These are phyloP conservation scores for Kluyveromyces sp. DNA, from an alignment of 1,139 yeast genomes.

Conservation along the genomic window DNA sequence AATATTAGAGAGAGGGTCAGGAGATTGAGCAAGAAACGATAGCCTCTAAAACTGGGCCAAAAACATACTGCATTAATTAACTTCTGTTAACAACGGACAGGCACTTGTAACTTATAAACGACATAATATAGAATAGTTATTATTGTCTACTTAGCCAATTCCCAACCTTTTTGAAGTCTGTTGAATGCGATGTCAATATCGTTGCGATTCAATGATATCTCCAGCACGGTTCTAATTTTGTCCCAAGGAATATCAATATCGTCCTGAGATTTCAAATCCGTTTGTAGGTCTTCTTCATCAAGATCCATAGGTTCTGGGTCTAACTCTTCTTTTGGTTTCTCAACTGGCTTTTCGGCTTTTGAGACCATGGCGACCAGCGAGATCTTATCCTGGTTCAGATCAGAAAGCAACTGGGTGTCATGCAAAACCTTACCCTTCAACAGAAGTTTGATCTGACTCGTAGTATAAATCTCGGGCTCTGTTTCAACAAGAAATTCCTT, in stretches of 20 bases:
- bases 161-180: constrained; percentile 41
- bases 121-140: background rate
- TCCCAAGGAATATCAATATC: constrained; percentile 32
- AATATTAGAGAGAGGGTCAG: constrained; percentile 34
- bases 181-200: constrained; percentile 26
- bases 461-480: constrained; percentile 23
- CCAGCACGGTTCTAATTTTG: constrained; percentile 27
- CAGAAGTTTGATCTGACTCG: constrained; percentile 36
- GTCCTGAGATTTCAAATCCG: constrained; percentile 8
- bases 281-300: constrained; percentile 5
- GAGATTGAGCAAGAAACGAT: constrained; percentile 28
- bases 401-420: constrained; percentile 33
- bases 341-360: constrained; percentile 16
- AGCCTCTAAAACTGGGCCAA: background rate
- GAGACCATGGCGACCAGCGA: constrained; percentile 35
- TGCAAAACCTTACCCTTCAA: constrained; percentile 45
- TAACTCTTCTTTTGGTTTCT: constrained; percentile 8
- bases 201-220: constrained; percentile 18
- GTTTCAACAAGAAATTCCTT: constrained; percentile 32
- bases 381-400: constrained; percentile 19
- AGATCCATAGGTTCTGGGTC: constrained; percentile 7
- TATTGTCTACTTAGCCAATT: constrained; percentile 23
- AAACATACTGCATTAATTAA: background rate
- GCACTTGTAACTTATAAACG: background rate
- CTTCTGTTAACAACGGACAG: background rate